A percentile compares a stretch with the other conserved stretches of the same genome.
Conservation (phyloP, 2,329 filamentous ascomycete species). For the Colletotrichum shisoi region DNA sequence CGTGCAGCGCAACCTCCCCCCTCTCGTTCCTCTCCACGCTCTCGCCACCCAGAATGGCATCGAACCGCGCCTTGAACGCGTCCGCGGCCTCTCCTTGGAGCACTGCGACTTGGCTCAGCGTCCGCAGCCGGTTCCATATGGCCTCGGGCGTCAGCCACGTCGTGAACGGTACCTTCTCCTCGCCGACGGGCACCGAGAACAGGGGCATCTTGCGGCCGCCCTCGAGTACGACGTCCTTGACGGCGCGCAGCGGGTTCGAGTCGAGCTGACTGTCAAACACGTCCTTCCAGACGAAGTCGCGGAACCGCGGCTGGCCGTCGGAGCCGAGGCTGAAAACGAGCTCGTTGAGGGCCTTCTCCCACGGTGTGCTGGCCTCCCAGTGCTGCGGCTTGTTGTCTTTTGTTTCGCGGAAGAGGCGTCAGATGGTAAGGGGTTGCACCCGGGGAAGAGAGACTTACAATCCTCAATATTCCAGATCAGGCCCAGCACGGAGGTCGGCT, state of each 20-base stretch:
- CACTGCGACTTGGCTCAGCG: conserved; percentile 72
- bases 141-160: conserved; percentile 65
- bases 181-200: conserved; percentile 69
- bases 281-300: conserved; percentile 68
- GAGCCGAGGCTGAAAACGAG: conserved; percentile 60
- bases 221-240: conserved; percentile 53
- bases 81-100: conserved; percentile 60
- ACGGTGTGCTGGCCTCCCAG: conserved; percentile 64
- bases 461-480: conserved; percentile 79
- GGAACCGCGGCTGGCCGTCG: conserved; percentile 70
- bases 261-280: conserved; percentile 69
- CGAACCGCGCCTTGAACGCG: conserved; percentile 59
- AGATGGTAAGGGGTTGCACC: conserved; percentile 9
- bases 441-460: conserved; percentile 57
- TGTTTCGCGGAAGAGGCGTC: neutral
- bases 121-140: conserved; percentile 70
- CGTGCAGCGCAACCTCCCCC: conserved; percentile 71
- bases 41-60: conserved; percentile 60
- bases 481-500: conserved; percentile 66
- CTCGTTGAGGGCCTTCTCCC: conserved; percentile 69
- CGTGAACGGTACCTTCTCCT: conserved; percentile 64
- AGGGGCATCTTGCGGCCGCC: conserved; percentile 48
- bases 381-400: conserved; percentile 69
- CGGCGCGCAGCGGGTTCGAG: conserved; percentile 59
- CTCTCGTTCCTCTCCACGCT: conserved; percentile 67